Evolutionary conservation across 768 basidiomycete species (phyloP).

Genomic region (Termitomyces eurrhizus): DNA sequence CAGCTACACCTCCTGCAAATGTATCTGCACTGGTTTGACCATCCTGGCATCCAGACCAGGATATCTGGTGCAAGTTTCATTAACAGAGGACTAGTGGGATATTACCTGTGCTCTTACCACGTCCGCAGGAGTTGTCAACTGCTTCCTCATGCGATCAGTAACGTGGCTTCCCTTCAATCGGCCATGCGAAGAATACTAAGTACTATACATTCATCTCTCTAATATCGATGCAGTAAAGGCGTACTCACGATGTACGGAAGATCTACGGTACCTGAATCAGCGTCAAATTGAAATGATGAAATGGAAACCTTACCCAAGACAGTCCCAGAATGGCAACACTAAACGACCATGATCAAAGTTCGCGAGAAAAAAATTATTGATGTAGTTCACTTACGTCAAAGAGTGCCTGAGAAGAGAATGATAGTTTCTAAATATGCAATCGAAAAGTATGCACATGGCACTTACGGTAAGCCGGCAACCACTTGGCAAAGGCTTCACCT

Average conservation of each 20-base stretch:
- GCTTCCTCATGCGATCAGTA: slow-evolving; percentile 23
- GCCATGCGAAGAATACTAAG: slow-evolving; percentile 58
- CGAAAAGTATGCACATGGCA: neutral
- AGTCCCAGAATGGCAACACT: slow-evolving; percentile 55
- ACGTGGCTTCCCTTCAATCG: slow-evolving; percentile 44
- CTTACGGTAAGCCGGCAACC: slow-evolving; percentile 53
- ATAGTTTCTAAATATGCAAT: neutral
- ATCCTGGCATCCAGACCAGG: slow-evolving; percentile 70
- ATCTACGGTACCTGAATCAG: slow-evolving; percentile 27
- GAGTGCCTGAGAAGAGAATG: slow-evolving; percentile 34
- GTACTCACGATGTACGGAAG: slow-evolving; percentile 44
- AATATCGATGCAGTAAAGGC: neutral
- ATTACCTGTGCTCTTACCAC: slow-evolving; percentile 36
- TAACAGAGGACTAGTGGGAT: neutral
- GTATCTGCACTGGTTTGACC: slow-evolving; percentile 73
- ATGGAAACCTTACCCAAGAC: slow-evolving; percentile 35
- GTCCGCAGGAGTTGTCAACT: slow-evolving; percentile 67
- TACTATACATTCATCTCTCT: neutral
- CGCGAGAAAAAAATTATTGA: neutral
- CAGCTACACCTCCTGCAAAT: slow-evolving; percentile 55
- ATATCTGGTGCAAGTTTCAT: slow-evolving; percentile 41
- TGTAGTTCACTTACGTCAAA: slow-evolving; percentile 40
- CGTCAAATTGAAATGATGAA: neutral
- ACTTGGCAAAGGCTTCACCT: slow-evolving; percentile 41
- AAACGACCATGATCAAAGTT: too few species aligned